A percentile compares a stretch with the other conserved stretches of the same genome.
These are phyloP conservation scores for Eragrostis tef DNA, from an alignment of 202 grass and related monocot genomes.

Conservation along the genomic window DNA sequence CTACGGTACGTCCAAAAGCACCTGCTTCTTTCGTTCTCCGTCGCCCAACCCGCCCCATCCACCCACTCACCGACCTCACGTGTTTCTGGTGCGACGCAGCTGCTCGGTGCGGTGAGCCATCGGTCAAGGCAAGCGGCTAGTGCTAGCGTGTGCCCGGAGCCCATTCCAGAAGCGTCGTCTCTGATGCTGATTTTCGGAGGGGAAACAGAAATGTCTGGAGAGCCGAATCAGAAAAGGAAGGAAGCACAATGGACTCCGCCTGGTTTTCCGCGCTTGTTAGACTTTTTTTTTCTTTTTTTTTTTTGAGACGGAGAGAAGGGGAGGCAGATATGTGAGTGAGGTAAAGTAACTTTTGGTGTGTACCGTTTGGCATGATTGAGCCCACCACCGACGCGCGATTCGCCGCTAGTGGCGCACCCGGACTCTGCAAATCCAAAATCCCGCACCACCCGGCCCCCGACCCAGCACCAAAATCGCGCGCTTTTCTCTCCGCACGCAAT, in stretches of 20 bases:
- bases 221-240: too few species aligned
- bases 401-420: background rate
- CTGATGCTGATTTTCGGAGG: too few species aligned
- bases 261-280: background rate
- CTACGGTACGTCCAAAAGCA: too few species aligned
- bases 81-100: slow-evolving; percentile 4
- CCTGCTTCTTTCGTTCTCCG: too few species aligned
- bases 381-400: background rate
- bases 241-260: background rate
- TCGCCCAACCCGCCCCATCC: too few species aligned
- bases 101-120: background rate
- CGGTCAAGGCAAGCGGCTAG: background rate
- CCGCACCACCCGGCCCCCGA: background rate
- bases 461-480: background rate
- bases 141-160: too few species aligned
- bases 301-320: too few species aligned
- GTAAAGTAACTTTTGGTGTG: background rate
- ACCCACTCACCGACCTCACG: background rate
- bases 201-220: too few species aligned
- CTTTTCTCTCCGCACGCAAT: slow-evolving; percentile 9
- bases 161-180: too few species aligned
- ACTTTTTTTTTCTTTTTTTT: too few species aligned
- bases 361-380: background rate
- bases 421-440: background rate
- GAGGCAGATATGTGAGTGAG: too few species aligned